A percentile compares a stretch with the other conserved stretches of the same genome.
Evolutionary conservation across 2,329 filamentous ascomycete species (phyloP).

Genomic region (Stemphylium beticola): DNA sequence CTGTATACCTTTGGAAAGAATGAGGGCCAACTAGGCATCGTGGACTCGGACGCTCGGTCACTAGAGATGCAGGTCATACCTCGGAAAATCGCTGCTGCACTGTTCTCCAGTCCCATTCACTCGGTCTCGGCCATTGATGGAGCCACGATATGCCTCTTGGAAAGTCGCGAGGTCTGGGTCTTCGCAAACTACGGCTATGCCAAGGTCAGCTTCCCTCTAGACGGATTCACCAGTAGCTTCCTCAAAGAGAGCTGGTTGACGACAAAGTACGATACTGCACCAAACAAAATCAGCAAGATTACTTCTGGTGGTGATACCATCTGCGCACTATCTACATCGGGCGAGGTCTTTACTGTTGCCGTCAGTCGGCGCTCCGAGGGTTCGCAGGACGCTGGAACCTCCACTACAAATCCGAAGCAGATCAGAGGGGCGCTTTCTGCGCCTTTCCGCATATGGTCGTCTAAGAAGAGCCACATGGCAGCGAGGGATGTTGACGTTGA

Average conservation of each 20-base stretch:
- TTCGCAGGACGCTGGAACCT: constrained; percentile 64
- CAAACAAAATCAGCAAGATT: constrained; percentile 76
- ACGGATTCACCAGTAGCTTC: constrained; percentile 73
- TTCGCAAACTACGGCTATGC: constrained; percentile 97
- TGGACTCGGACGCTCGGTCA: constrained; percentile 93
- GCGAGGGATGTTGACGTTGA: constrained; percentile 86
- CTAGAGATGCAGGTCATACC: constrained; percentile 83
- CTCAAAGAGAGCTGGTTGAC: constrained; percentile 70
- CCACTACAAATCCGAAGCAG: constrained; percentile 91
- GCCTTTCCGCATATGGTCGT: constrained; percentile 85
- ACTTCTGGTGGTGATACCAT: constrained; percentile 90
- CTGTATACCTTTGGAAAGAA: constrained; percentile 97
- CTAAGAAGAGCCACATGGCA: constrained; percentile 82
- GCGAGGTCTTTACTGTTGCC: constrained; percentile 86
- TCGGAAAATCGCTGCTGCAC: constrained; percentile 84
- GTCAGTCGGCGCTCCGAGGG: constrained; percentile 72
- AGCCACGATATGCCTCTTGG: constrained; percentile 83
- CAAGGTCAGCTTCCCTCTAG: constrained; percentile 82
- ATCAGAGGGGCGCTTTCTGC: constrained; percentile 81
- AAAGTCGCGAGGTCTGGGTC: constrained; percentile 88
- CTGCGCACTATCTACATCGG: constrained; percentile 80
- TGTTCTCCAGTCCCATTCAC: constrained; percentile 74
- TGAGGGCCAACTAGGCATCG: constrained; percentile 87
- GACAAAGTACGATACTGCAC: constrained; percentile 67
- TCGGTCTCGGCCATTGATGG: constrained; percentile 88